A percentile compares a stretch with the other conserved stretches of the same genome.
These are phyloP conservation scores for Fusarium verticillioides DNA, from an alignment of 2,329 filamentous ascomycete genomes.

Conservation along the genomic window DNA sequence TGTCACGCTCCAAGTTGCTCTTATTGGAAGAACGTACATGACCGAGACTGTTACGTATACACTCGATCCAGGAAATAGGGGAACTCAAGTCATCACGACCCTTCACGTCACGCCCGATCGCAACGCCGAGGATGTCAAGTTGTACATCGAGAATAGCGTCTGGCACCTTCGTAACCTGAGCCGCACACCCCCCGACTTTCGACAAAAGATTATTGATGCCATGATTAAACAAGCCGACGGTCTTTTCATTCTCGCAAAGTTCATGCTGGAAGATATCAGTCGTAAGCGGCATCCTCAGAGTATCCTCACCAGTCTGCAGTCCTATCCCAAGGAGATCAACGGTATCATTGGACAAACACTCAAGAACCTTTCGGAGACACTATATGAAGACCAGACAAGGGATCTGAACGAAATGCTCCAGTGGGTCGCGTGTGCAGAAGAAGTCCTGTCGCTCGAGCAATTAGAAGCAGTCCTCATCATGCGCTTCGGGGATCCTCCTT, in stretches of 20 bases:
- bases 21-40: constrained; percentile 57
- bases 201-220: constrained; percentile 52
- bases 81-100: constrained; percentile 49
- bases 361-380: constrained; percentile 52
- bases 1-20: constrained; percentile 51
- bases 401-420: constrained; percentile 60
- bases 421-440: constrained; percentile 59
- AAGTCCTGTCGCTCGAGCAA: constrained; percentile 56
- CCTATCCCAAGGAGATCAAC: constrained; percentile 58
- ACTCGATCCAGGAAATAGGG: constrained; percentile 48
- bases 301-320: constrained; percentile 56
- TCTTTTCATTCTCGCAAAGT: constrained; percentile 61
- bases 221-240: constrained; percentile 57
- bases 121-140: constrained; percentile 55
- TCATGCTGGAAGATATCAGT: constrained; percentile 62
- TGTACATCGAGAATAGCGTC: constrained; percentile 56
- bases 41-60: constrained; percentile 51
- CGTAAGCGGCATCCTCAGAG: constrained; percentile 58
- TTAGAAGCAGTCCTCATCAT: constrained; percentile 58
- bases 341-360: constrained; percentile 57
- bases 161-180: constrained; percentile 52
- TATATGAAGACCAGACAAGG: constrained; percentile 52
- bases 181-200: constrained; percentile 47
- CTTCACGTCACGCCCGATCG: constrained; percentile 57
- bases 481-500: constrained; percentile 54